These are phyloP conservation scores for Epichloe uncinata DNA, from an alignment of 2,329 filamentous ascomycete species.

Conservation along the genomic window DNA sequence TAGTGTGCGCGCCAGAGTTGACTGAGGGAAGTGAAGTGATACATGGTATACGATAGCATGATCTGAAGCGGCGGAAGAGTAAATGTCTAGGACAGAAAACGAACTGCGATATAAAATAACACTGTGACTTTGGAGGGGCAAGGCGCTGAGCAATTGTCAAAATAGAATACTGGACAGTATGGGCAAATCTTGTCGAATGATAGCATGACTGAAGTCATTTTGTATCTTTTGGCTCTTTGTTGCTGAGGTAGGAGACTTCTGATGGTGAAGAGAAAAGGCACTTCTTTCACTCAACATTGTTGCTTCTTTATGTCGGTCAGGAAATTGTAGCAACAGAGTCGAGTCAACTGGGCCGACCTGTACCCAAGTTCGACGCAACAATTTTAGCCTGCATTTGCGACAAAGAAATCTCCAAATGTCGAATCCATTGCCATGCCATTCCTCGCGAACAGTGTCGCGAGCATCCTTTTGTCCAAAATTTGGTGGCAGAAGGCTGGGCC, in stretches of 20 bases:
- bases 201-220: not conserved
- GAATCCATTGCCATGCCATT: not conserved
- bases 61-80: not conserved
- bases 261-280: not conserved
- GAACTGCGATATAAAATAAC: not conserved
- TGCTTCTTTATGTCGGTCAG: not conserved
- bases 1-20: not conserved
- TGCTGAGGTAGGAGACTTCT: not conserved
- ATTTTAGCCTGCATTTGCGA: too few relatives aligned
- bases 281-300: not conserved
- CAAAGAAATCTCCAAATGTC: not conserved
- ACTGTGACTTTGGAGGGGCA: too few relatives aligned
- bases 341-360: not conserved
- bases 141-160: not conserved
- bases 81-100: not conserved
- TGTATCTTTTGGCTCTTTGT: not conserved
- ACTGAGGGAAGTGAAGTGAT: not conserved
- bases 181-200: not conserved
- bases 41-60: not conserved
- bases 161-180: not conserved
- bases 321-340: not conserved
- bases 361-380: too few relatives aligned
- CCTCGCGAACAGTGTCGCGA: not conserved
- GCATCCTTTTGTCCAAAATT: too few relatives aligned
- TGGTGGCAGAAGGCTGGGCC: too few relatives aligned